Base-by-base conservation (phyloP, 371 early-diverging fungal genomes). In the Mucor mucedo region DNA sequence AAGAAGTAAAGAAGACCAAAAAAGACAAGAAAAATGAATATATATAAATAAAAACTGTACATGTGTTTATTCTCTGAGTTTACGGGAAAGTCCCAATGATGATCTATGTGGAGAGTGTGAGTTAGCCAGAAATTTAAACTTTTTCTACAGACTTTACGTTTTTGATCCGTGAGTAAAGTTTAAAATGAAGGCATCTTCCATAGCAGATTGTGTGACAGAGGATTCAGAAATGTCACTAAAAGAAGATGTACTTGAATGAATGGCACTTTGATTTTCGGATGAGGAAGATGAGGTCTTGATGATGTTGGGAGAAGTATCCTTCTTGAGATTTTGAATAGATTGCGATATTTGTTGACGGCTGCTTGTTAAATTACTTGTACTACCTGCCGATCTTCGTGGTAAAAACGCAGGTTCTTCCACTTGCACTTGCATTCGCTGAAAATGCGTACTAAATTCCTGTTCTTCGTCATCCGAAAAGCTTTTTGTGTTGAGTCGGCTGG, bases 171-270 rank as follows among this genome's bases (percentile, higher is more conserved):
- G 70, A 61, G 83, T 84, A 52, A 80, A 81, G 28, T 83, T 84
- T 10, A 85, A 84, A 35, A 86, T 45, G 42, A 83, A 81, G 0
- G 85, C 87, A 55, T 86, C 87, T 47, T 86, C 87, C 67, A 86
- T 63, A 4, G 87, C 87, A 2, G 87, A 86, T 56, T 81, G 84
- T 1, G 87, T 86, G 8, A 86, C 74, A 10, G 86, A 86, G 7
- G 86, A 78, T 54, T 86, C 85, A n/a, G 84, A 84, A 3, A 84
- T 58, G 67, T 84, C 84, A 45, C 84, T 85, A 49, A 80, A 82
- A 0, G 85, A 83, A 3, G 85, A 85, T 7, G 80, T 77, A 2
- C 79, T 80, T n/a, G 84, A 80, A 57, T 83, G 78, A 53, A 78
- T 66, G 0, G 78, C 78, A 45, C 79, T 80, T 11, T 73, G 68